Conservation (phyloP, 352 stramenopile species). For the Pythium phragmitis region DNA sequence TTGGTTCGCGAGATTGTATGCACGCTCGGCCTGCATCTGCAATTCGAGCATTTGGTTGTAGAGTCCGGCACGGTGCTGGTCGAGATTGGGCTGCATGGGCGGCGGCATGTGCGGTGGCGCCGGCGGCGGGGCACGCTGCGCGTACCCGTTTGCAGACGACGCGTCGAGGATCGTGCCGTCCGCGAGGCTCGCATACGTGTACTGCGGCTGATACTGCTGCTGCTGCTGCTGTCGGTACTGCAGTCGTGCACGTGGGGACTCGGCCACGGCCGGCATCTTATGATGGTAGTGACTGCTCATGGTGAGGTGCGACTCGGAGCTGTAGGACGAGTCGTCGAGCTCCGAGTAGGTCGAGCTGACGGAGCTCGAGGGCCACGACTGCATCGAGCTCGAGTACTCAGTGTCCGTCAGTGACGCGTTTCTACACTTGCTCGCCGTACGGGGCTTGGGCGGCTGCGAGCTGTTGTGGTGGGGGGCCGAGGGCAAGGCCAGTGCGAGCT, state of each 20-base stretch:
- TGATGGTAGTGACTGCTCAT: conserved; percentile 16
- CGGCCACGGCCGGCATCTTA: conserved; percentile 50
- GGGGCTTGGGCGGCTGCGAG: conserved; percentile 4
- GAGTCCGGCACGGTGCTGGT: conserved; percentile 46
- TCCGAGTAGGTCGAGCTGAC: conserved; percentile 56
- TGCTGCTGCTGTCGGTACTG: conserved; percentile 17
- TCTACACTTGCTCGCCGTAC: no score
- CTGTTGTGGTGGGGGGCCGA: not conserved
- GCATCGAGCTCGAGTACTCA: conserved; percentile 54
- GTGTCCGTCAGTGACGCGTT: conserved; percentile 47
- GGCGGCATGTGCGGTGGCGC: not conserved
- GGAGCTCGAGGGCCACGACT: conserved; percentile 60
- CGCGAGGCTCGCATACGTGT: conserved; percentile 17
- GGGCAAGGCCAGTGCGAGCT: conserved; percentile 23
- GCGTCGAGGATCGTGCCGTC: conserved; percentile 14
- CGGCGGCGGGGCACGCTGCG: conserved; percentile 25
- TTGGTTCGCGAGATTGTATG: conserved; percentile 74
- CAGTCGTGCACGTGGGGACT: conserved; percentile 23
- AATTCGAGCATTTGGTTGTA: conserved; percentile 83
- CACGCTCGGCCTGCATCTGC: conserved; percentile 60
- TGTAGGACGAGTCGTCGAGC: conserved; percentile 37
- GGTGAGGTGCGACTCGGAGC: conserved; percentile 18
- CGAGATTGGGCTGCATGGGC: conserved; percentile 31
- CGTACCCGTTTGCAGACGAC: not conserved
- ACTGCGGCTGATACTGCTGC: conserved; percentile 18